Evolutionary conservation across 2,329 filamentous ascomycete species (phyloP).

Genomic region (Fusarium nurragi): DNA sequence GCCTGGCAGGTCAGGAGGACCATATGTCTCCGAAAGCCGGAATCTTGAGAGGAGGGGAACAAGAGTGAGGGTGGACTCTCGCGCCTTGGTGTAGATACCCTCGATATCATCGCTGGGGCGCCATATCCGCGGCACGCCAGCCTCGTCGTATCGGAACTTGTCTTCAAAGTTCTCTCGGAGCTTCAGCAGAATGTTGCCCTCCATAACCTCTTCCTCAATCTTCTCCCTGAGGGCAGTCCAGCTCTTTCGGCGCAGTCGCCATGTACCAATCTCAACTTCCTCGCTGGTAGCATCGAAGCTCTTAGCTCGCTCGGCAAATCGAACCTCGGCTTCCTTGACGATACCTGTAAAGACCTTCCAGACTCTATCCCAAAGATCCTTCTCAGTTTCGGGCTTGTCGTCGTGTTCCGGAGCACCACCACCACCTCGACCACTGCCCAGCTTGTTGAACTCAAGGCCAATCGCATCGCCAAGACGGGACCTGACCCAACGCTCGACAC

Average conservation of each 20-base stretch:
- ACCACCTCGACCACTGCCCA: constrained; percentile 87
- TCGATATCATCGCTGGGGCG: constrained; percentile 97
- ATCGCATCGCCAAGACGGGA: constrained; percentile 87
- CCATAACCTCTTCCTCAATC: constrained; percentile 97
- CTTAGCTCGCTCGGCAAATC: constrained; percentile 87
- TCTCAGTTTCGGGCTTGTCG: constrained; percentile 77
- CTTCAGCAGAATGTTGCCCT: constrained; percentile 94
- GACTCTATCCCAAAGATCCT: constrained; percentile 93
- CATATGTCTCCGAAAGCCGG: constrained; percentile 76
- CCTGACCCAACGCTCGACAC: constrained; percentile 93
- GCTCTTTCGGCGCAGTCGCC: constrained; percentile 91
- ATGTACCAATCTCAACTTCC: constrained; percentile 91
- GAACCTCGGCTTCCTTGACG: constrained; percentile 83
- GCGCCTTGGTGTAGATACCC: constrained; percentile 88
- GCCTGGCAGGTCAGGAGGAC: constrained; percentile 80
- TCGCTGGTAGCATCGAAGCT: constrained; percentile 93
- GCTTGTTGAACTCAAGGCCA: constrained; percentile 93
- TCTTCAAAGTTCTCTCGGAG: constrained; percentile 98
- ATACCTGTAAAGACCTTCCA: constrained; percentile 87
- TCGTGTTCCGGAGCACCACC: constrained; percentile 81
- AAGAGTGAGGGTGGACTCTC: constrained; percentile 89
- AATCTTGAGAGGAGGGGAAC: constrained; percentile 91
- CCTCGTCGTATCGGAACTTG: constrained; percentile 97
- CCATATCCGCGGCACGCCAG: constrained; percentile 95
- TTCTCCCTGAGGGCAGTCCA: constrained; percentile 91